Conservation (phyloP, 805 yeast species). For the Helenozyma baotianmanensis region DNA sequence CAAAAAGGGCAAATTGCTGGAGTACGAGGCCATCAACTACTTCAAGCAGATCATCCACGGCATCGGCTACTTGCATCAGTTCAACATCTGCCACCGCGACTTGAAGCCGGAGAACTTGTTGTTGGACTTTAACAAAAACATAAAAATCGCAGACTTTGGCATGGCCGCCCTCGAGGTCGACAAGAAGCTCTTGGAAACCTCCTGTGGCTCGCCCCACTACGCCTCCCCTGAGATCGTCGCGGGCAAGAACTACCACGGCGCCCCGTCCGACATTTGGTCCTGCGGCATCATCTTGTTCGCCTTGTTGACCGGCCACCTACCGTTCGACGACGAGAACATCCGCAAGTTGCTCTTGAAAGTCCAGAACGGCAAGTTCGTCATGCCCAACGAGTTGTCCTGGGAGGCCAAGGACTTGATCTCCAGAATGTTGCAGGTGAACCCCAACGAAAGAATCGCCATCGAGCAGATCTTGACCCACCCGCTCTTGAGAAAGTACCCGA, state of each 20-base stretch:
- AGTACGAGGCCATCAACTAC: conserved; percentile 83
- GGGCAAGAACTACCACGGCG: conserved; percentile 92
- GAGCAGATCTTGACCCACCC: conserved; percentile 79
- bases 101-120: conserved; percentile 77
- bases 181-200: conserved; percentile 80
- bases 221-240: conserved; percentile 98
- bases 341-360: conserved; percentile 83
- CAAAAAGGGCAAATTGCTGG: conserved; percentile 83
- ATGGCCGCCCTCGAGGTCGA: conserved; percentile 95
- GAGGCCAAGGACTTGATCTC: conserved; percentile 87
- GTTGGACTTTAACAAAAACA: conserved; percentile 77
- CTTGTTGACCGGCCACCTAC: conserved; percentile 86
- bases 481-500: conserved; percentile 67
- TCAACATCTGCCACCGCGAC: conserved; percentile 86
- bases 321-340: conserved; percentile 95
- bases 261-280: conserved; percentile 97
- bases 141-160: conserved; percentile 97
- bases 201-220: conserved; percentile 98
- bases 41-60: conserved; percentile 84
- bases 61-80: conserved; percentile 77
- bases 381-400: conserved; percentile 72
- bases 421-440: conserved; percentile 79
- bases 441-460: conserved; percentile 73
- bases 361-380: conserved; percentile 79
- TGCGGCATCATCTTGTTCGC: conserved; percentile 96